Conservation (phyloP, 116 monocot species). For the Phalaenopsis hybrid region DNA sequence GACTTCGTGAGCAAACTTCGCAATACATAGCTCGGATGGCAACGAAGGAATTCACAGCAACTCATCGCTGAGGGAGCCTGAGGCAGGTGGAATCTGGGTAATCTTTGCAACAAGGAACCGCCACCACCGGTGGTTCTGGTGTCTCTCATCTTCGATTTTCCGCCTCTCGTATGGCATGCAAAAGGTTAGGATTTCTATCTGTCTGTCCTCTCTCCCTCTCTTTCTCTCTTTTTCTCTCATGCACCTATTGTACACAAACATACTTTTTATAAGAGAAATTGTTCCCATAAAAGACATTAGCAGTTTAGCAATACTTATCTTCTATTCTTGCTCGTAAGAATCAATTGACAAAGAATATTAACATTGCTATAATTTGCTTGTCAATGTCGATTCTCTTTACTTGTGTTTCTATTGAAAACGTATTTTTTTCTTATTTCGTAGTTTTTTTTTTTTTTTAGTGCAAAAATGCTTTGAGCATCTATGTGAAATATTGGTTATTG, state of each 20-base stretch:
- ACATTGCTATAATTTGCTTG: neutral
- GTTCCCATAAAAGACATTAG: neutral
- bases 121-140: conserved; percentile 87
- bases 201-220: neutral
- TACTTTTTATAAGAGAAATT: neutral
- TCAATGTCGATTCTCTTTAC: neutral
- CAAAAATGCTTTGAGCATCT: neutral
- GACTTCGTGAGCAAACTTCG: neutral
- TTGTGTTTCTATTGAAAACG: neutral
- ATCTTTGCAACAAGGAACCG: conserved; percentile 26
- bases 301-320: neutral
- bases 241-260: neutral
- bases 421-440: neutral
- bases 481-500: neutral
- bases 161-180: conserved; percentile 84
- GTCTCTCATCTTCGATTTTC: conserved; percentile 94
- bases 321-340: neutral
- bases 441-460: neutral
- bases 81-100: neutral
- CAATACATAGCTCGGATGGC: too few species aligned
- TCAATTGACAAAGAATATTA: neutral
- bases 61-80: too few species aligned
- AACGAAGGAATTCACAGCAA: too few species aligned
- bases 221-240: neutral
- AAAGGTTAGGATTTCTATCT: conserved; percentile 32